Percentiles rank a stretch among this genome's conserved stretches.
Conservation (phyloP, 257 asterid species). For the Fraxinus cuspidata region DNA sequence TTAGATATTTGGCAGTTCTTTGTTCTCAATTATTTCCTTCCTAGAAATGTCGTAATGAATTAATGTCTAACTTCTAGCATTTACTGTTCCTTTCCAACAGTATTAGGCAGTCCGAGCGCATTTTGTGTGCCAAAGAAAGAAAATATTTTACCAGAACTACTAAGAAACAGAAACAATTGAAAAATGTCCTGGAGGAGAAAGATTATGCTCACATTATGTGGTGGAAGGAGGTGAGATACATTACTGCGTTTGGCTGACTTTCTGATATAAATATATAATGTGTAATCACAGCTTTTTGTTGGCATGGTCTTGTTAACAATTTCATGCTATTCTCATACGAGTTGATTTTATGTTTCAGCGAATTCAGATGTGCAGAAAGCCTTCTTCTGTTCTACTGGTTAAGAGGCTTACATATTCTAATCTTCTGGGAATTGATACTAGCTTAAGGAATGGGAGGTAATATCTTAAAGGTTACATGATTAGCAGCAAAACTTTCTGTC, state of each 20-base stretch:
- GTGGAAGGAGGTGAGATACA: constrained; percentile 89
- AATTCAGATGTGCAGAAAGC: constrained; percentile 76
- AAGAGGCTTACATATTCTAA: constrained; percentile 67
- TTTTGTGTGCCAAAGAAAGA: constrained; percentile 50
- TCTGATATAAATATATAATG: constrained; percentile 5
- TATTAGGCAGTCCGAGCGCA: constrained; percentile 35
- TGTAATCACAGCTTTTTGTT: not conserved
- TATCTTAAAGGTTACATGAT: constrained; percentile 20
- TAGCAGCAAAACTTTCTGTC: constrained; percentile 1
- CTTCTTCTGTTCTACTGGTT: constrained; percentile 72
- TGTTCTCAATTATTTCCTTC: not conserved
- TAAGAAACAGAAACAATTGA: constrained; percentile 49
- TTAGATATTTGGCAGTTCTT: not conserved
- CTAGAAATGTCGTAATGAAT: not conserved
- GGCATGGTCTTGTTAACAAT: constrained; percentile 13
- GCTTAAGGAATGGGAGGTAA: constrained; percentile 84
- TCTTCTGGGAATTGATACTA: constrained; percentile 73
- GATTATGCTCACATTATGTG: constrained; percentile 71
- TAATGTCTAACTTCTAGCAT: constrained; percentile 15
- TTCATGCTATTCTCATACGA: constrained; percentile 21
- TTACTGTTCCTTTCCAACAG: constrained; percentile 26
- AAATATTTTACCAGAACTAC: constrained; percentile 43
- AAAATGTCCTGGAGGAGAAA: constrained; percentile 51
- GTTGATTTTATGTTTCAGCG: constrained; percentile 53
- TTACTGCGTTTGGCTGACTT: constrained; percentile 15